A percentile compares a stretch with the other conserved stretches of the same genome.
phyloP scores from a whole-genome alignment of 257 asterid species.

The Mentha longifolia region DNA sequence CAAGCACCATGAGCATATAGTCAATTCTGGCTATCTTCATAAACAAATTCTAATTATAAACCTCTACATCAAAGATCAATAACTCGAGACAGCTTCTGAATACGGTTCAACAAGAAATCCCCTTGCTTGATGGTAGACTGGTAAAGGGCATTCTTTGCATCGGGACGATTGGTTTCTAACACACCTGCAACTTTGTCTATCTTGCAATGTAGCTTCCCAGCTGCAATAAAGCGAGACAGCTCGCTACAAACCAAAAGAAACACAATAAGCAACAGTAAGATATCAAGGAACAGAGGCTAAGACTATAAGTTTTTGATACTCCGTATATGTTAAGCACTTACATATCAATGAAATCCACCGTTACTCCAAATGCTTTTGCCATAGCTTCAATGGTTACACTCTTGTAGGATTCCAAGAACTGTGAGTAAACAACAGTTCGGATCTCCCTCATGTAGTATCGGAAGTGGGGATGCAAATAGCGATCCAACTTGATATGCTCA shows the following conservation, averaged over 20 bases:
- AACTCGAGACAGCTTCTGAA: conserved; percentile 92
- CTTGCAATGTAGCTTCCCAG: conserved; percentile 91
- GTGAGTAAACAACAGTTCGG: conserved; percentile 77
- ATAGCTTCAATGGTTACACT: conserved; percentile 86
- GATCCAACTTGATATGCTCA: conserved; percentile 74
- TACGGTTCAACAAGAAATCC: conserved; percentile 87
- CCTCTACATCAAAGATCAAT: conserved; percentile 72
- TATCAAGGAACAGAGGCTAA: background rate
- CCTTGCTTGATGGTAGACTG: conserved; percentile 95
- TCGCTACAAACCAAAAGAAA: conserved; percentile 50
- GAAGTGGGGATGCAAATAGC: conserved; percentile 79
- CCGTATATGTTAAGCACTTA: conserved; percentile 39
- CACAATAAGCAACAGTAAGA: background rate
- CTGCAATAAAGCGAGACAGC: conserved; percentile 82
- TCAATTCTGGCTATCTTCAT: background rate
- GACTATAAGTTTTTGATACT: too few relatives aligned
- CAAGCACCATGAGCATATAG: background rate
- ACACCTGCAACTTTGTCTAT: conserved; percentile 90
- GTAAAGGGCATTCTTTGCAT: conserved; percentile 91
- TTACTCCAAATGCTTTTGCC: conserved; percentile 87
- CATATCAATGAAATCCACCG: conserved; percentile 80
- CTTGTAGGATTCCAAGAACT: conserved; percentile 85
- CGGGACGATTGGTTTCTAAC: conserved; percentile 89
- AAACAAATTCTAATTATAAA: background rate
- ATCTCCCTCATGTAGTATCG: conserved; percentile 89